Conservation (phyloP, 1,139 yeast genomes). For the Meyerozyma guilliermondii region DNA sequence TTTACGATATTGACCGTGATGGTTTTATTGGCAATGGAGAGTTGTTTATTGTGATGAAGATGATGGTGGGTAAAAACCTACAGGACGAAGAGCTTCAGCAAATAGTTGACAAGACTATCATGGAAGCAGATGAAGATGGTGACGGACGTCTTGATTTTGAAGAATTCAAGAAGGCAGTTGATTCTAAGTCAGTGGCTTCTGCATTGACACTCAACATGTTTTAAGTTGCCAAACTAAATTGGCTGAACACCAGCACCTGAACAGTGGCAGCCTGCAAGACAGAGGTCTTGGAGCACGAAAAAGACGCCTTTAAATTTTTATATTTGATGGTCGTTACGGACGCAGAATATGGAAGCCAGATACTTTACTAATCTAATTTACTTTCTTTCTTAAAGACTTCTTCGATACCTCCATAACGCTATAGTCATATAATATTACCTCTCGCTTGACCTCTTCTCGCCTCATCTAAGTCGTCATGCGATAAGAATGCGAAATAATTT, state of each 20-base stretch:
- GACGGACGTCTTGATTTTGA: slow-evolving; percentile 84
- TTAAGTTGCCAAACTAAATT: slow-evolving; percentile 8
- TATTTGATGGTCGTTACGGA: too few relatives aligned
- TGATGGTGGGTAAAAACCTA: slow-evolving; percentile 94
- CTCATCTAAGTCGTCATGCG: neutral
- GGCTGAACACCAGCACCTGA: neutral
- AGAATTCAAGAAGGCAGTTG: slow-evolving; percentile 76
- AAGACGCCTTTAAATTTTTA: too few relatives aligned
- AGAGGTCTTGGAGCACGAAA: too few relatives aligned
- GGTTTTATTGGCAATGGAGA: slow-evolving; percentile 96
- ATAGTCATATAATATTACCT: too few relatives aligned
- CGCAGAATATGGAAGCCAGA: too few relatives aligned
- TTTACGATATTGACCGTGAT: slow-evolving; percentile 93
- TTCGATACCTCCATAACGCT: too few relatives aligned
- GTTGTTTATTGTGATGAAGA: slow-evolving; percentile 81
- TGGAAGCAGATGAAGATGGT: slow-evolving; percentile 91
- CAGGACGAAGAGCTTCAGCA: slow-evolving; percentile 89
- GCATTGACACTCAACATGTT: slow-evolving; percentile 49
- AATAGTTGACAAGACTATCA: slow-evolving; percentile 88
- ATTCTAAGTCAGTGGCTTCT: slow-evolving; percentile 58
- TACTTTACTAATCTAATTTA: too few relatives aligned
- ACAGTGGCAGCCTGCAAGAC: neutral
- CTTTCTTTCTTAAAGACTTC: too few relatives aligned
- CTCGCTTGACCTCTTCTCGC: neutral
- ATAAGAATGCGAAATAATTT: neutral